Conservation (phyloP, 192 early-diverging fungal species). For the Gamsiella multidivaricata region DNA sequence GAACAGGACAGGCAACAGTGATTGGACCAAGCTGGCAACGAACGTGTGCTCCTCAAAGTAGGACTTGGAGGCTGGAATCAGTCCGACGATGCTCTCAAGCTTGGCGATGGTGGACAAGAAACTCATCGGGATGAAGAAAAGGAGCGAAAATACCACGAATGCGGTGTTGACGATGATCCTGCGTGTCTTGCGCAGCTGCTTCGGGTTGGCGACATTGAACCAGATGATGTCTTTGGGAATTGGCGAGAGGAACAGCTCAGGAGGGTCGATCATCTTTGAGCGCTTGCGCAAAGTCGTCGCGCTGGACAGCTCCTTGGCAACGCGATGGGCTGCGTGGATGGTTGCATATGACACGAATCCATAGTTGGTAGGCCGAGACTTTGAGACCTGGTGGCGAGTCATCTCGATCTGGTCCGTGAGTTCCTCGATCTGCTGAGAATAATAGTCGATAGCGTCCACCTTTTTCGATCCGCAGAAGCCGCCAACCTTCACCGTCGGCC, state of each 20-base stretch:
- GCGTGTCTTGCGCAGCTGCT: constrained; percentile 57
- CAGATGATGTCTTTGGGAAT: constrained; percentile 82
- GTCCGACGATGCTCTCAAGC: constrained; percentile 63
- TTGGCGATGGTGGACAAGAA: constrained; percentile 70
- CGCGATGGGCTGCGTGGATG: constrained; percentile 59
- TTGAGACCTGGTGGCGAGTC: constrained; percentile 57
- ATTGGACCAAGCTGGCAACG: constrained; percentile 70
- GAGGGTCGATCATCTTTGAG: constrained; percentile 44
- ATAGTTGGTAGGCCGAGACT: constrained; percentile 70
- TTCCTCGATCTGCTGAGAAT: constrained; percentile 69
- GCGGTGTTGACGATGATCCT: constrained; percentile 56
- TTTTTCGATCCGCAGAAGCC: constrained; percentile 56
- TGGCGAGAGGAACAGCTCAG: constrained; percentile 66
- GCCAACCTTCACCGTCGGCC: constrained; percentile 56
- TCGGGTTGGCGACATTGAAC: constrained; percentile 72
- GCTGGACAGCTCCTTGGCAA: constrained; percentile 57
- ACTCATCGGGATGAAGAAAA: constrained; percentile 76
- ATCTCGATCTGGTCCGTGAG: constrained; percentile 66
- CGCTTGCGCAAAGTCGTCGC: constrained; percentile 9
- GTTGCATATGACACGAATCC: constrained; percentile 76
- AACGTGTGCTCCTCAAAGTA: constrained; percentile 63
- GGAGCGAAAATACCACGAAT: constrained; percentile 67
- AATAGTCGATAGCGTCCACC: constrained; percentile 79
- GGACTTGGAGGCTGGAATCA: constrained; percentile 60
- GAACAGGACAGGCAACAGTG: constrained; percentile 72